Percentiles rank a stretch among this genome's conserved stretches.
Evolutionary conservation across 1,139 yeast genomes (phyloP).

Genomic region (Kurtzmaniella quercitrusa): DNA sequence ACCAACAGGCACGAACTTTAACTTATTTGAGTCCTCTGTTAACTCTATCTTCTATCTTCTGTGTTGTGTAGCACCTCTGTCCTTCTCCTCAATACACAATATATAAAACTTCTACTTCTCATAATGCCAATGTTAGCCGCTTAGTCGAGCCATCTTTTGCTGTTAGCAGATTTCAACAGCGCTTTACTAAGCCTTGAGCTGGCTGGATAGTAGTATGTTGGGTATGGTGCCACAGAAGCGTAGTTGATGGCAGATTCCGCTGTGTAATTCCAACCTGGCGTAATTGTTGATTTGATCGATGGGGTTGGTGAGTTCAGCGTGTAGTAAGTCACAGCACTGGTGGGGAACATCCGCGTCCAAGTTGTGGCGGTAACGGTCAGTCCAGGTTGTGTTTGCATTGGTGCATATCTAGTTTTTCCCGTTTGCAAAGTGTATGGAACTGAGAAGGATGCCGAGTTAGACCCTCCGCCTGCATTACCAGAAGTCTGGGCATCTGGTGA

Average conservation of each 20-base stretch:
- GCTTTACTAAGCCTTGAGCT: conserved; percentile 38
- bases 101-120: not conserved
- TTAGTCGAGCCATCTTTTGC: conserved; percentile 35
- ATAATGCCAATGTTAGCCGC: not conserved
- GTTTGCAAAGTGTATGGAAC: conserved; percentile 73
- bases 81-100: too few species aligned
- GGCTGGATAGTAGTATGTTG: conserved; percentile 47
- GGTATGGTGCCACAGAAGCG: conserved; percentile 67
- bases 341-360: conserved; percentile 60
- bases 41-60: too few species aligned
- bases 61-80: too few species aligned
- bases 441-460: conserved; percentile 31
- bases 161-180: conserved; percentile 32
- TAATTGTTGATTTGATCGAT: conserved; percentile 54
- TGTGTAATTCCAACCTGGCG: conserved; percentile 82
- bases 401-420: conserved; percentile 73
- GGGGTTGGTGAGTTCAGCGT: conserved; percentile 44
- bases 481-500: conserved; percentile 29
- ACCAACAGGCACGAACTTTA: too few species aligned
- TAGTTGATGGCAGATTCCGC: conserved; percentile 59
- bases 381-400: conserved; percentile 88
- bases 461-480: conserved; percentile 23
- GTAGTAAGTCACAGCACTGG: conserved; percentile 59
- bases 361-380: conserved; percentile 60
- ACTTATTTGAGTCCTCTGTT: not conserved